Percentiles rank a stretch among this genome's conserved stretches.
Evolutionary conservation across 1,284 basidiomycete species (phyloP).

Genomic region (Ceratobasidium sp.): DNA sequence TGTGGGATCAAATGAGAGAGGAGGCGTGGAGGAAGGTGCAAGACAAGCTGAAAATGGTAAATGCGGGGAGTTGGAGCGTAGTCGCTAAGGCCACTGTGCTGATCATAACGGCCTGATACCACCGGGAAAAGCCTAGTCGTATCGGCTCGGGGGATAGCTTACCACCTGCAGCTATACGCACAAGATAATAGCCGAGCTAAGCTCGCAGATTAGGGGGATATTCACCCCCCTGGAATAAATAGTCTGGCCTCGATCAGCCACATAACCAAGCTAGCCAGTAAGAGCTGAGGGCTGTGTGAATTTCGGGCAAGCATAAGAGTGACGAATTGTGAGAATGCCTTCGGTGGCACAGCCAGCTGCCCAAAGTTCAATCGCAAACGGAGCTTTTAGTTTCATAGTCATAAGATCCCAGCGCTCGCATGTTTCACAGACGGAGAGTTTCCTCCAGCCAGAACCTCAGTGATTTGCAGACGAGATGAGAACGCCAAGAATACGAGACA

Average conservation of each 20-base stretch:
- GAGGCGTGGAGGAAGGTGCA: neutral
- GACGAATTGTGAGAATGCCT: neutral
- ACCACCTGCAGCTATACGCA: neutral
- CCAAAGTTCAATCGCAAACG: neutral
- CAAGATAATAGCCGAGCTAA: constrained; percentile 3
- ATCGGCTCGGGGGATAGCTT: neutral
- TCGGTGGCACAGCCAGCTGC: constrained; percentile 10
- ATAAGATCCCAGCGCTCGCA: neutral
- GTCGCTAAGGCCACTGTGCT: constrained; percentile 15
- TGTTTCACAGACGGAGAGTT: neutral
- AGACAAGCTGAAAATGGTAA: constrained; percentile 23
- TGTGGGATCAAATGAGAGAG: constrained; percentile 11
- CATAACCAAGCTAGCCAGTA: neutral
- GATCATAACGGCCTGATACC: neutral
- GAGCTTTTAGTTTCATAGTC: constrained; percentile 12
- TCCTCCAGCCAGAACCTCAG: neutral
- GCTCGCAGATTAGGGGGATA: neutral
- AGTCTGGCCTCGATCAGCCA: constrained; percentile 5
- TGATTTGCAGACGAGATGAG: neutral
- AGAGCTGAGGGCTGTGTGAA: constrained; percentile 18
- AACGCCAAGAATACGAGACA: neutral
- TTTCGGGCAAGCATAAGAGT: constrained; percentile 1
- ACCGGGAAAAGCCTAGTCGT: neutral
- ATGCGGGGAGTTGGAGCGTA: constrained; percentile 26
- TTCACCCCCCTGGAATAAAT: neutral